Conservation (phyloP, 2,329 filamentous ascomycete genomes). For the Hymenoscyphus albidus region DNA sequence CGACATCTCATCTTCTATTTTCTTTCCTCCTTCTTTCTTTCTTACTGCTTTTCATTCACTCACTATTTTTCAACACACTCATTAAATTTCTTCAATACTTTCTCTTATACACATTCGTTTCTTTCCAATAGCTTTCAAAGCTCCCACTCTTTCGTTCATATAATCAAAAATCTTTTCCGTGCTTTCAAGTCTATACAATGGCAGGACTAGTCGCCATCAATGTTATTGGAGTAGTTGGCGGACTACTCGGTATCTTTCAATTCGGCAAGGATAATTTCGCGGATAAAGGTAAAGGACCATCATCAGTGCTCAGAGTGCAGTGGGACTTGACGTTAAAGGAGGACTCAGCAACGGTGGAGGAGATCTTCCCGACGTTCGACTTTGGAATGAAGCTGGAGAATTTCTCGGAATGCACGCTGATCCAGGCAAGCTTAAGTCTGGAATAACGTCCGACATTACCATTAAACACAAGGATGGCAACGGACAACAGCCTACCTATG, state of each 20-base stretch:
- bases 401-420: background rate
- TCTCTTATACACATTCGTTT: no score
- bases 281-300: background rate
- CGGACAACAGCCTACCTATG: background rate
- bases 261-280: background rate
- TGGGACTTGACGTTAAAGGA: background rate
- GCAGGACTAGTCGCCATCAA: background rate
- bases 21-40: no score
- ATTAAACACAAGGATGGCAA: background rate
- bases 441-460: background rate
- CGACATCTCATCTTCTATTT: no score
- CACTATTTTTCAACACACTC: no score
- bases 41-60: no score
- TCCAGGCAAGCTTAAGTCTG: background rate
- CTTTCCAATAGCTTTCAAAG: no score
- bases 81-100: no score
- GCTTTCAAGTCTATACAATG: background rate
- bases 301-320: background rate
- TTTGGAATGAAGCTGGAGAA: background rate
- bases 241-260: background rate
- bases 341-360: background rate
- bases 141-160: no score
- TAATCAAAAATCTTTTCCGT: no score
- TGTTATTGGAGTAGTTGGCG: background rate
- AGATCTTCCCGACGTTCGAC: background rate